Evolutionary conservation across 2,329 filamentous ascomycete genomes (phyloP).

Genomic region (Dothistroma pini): DNA sequence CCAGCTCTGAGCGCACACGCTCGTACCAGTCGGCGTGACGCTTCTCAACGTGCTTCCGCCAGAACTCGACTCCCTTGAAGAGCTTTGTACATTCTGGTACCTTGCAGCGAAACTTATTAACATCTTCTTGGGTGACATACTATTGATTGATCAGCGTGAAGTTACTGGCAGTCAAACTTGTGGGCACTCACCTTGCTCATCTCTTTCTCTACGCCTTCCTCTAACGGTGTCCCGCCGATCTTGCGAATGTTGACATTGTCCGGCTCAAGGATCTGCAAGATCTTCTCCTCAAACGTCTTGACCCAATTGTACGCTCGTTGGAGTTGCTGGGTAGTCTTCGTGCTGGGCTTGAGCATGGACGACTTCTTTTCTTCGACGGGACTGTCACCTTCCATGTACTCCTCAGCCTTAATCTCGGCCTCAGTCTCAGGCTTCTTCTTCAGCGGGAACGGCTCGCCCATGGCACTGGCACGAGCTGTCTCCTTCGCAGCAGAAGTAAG

Average conservation of each 20-base stretch:
- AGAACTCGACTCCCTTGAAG: slow-evolving; percentile 96
- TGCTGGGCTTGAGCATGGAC: slow-evolving; percentile 46
- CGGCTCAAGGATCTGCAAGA: slow-evolving; percentile 87
- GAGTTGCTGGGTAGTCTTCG: slow-evolving; percentile 85
- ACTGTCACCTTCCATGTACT: slow-evolving; percentile 27
- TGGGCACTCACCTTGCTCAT: slow-evolving; percentile 55
- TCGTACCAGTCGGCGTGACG: slow-evolving; percentile 86
- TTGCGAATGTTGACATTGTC: slow-evolving; percentile 84
- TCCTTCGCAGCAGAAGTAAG: slow-evolving; percentile 78
- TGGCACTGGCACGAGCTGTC: slow-evolving; percentile 79
- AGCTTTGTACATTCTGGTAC: slow-evolving; percentile 94
- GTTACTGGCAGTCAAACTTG: neutral
- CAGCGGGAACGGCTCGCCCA: slow-evolving; percentile 76
- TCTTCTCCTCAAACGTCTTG: slow-evolving; percentile 95
- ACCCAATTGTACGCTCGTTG: slow-evolving; percentile 98
- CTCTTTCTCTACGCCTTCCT: slow-evolving; percentile 85
- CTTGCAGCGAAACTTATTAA: slow-evolving; percentile 94
- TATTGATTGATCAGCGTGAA: slow-evolving; percentile 8
- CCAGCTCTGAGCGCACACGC: slow-evolving; percentile 75
- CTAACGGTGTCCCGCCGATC: slow-evolving; percentile 79
- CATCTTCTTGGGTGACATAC: slow-evolving; percentile 94
- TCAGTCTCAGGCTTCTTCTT: slow-evolving; percentile 54
- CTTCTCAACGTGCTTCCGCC: slow-evolving; percentile 97
- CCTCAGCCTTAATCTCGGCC: slow-evolving; percentile 52
- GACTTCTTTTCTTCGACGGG: slow-evolving; percentile 68